These are phyloP conservation scores for Botrytis medusae DNA, from an alignment of 2,329 filamentous ascomycete genomes.

Conservation along the genomic window DNA sequence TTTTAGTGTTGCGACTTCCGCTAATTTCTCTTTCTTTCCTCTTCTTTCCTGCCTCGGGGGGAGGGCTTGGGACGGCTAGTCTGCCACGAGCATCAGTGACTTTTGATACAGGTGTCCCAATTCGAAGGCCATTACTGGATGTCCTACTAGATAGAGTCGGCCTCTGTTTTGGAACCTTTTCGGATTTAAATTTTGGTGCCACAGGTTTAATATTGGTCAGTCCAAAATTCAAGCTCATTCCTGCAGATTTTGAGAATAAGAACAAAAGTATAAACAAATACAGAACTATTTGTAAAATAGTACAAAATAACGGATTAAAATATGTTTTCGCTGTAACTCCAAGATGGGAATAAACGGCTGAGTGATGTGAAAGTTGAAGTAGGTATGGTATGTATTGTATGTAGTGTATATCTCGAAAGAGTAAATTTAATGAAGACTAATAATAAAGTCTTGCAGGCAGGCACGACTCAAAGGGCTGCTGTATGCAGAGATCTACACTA, in stretches of 20 bases:
- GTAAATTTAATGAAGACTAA: background rate
- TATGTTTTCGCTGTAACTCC: background rate
- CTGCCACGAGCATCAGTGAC: background rate
- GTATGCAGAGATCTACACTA: constrained; percentile 11
- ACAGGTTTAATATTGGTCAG: background rate
- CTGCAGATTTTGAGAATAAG: background rate
- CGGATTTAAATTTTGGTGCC: constrained; percentile 1
- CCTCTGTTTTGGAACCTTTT: constrained; percentile 13
- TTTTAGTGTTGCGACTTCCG: background rate
- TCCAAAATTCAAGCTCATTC: constrained; percentile 7
- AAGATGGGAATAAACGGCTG: background rate
- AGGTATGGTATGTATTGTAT: background rate
- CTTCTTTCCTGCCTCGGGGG: constrained; percentile 6
- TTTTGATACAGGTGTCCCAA: background rate
- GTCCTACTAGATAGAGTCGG: constrained; percentile 1
- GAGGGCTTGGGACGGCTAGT: constrained; percentile 2
- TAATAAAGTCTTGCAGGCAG: background rate
- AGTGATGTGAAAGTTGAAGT: background rate
- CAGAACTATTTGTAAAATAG: background rate
- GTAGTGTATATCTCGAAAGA: background rate
- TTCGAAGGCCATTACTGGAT: background rate
- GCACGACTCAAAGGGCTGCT: background rate
- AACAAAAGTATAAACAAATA: background rate
- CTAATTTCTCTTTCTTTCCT: constrained; percentile 18
- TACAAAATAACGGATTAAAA: background rate